Evolutionary conservation across 768 basidiomycete genomes (phyloP), one percentile per base, ranked within the genome.

Genomic region (Mrakia blollopis): DNA sequence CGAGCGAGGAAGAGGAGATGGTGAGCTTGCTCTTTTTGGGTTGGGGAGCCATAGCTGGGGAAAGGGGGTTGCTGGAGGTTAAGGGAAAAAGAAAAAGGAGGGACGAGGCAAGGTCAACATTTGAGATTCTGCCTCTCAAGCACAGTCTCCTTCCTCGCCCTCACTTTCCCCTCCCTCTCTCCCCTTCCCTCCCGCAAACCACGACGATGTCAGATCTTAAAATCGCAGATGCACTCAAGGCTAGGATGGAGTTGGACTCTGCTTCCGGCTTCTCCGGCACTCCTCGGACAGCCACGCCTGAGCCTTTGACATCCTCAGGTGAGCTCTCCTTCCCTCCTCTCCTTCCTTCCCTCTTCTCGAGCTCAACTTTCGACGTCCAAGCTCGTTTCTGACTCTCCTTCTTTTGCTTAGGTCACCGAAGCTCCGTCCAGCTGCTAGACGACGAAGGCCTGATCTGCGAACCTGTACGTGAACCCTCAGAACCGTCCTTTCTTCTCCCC

Each of bases 361-460:
- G 18, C 65, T 37, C 25, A 37, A 35, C 39, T 39, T 37, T 44
- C 32, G 32, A 37, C 0, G 30, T 21, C 25, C 32, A 18, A 25
- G 23, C 65, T 41, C 35, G 11, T 39, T 13, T 39, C 39, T 10
- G 21, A 37, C 63, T 35, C 30, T 35, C 30, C 18, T 39, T 5
- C 63, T 21, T 13, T 23, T 13, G 39, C 44, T 21, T 84, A 57
- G 72, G 39, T 39, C 60, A 61, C 32, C 74, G 32, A 1, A 79
- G 83, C 21, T 85, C 86, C 44, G 87, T 88, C 57, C 86, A 87
- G 79, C 86, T 92, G 32, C 86, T 92, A 60, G 90, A 91, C 81
- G 87, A 89, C 72, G 91, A 92, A 30, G 91, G 91, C 13, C 86
- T 84, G 23, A 88, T 92, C 67, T 89, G 90, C 16, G 84, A 86